Evolutionary conservation across 2,329 filamentous ascomycete species (phyloP).

Genomic region (Hypoxylon sp.): DNA sequence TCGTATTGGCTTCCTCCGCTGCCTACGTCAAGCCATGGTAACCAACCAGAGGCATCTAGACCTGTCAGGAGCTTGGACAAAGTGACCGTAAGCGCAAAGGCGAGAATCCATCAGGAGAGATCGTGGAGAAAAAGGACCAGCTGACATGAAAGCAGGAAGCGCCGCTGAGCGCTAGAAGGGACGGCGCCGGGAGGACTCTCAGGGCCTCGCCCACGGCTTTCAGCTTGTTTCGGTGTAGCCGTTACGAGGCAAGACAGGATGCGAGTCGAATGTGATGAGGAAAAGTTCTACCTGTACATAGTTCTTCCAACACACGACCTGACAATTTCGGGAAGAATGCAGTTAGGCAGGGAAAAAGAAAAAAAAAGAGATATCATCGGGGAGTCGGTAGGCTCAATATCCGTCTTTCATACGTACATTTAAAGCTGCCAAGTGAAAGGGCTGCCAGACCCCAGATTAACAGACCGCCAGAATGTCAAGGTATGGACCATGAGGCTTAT

Average conservation of each 20-base stretch:
- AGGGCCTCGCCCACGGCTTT: neutral
- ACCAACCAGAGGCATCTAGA: constrained; percentile 17
- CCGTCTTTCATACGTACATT: too few relatives aligned
- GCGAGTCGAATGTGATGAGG: too few relatives aligned
- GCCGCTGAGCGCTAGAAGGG: neutral
- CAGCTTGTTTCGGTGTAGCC: neutral
- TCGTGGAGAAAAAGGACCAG: constrained; percentile 25
- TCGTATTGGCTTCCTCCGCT: constrained; percentile 5
- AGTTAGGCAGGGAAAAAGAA: neutral
- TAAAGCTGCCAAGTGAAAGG: neutral
- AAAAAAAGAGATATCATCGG: too few relatives aligned
- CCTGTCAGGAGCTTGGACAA: neutral
- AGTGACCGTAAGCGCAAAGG: constrained; percentile 1
- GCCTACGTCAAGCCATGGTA: constrained; percentile 1
- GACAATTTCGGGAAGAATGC: neutral
- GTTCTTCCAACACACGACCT: neutral
- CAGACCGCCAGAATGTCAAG: too few relatives aligned
- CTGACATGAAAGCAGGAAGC: constrained; percentile 11
- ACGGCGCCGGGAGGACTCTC: neutral
- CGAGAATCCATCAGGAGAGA: constrained; percentile 6
- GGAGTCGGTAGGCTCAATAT: too few relatives aligned
- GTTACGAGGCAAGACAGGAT: neutral
- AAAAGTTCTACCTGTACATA: too few relatives aligned
- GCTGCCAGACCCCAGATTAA: too few relatives aligned
- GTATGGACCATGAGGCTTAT: neutral